phyloP scores from a whole-genome alignment of 495 filamentous ascomycete species.

The Pseudoneurospora amorphoporcata region DNA sequence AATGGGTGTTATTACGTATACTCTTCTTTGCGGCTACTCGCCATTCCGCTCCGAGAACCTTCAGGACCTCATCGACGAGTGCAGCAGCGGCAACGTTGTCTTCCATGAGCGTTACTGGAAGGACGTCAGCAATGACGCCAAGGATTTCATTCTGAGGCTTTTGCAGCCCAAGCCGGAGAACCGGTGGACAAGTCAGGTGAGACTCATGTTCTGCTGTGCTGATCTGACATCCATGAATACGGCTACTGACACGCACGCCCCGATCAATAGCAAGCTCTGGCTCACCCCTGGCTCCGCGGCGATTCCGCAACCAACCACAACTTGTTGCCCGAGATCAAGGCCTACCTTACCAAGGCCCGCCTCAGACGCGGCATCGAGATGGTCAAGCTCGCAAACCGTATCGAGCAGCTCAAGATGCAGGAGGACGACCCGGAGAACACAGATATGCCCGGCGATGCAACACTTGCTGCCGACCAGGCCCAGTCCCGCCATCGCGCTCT shows the following conservation, averaged over 20 bases:
- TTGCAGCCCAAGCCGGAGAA: slow-evolving; percentile 70
- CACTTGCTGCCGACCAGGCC: slow-evolving; percentile 54
- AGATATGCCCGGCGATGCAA: slow-evolving; percentile 51
- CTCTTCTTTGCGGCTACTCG: slow-evolving; percentile 96
- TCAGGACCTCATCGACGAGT: slow-evolving; percentile 91
- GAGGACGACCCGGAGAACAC: slow-evolving; percentile 70
- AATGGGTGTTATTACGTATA: slow-evolving; percentile 96
- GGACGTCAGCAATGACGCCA: slow-evolving; percentile 91
- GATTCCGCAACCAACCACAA: slow-evolving; percentile 88
- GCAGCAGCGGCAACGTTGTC: slow-evolving; percentile 74
- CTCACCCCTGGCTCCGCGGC: slow-evolving; percentile 85
- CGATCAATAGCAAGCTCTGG: slow-evolving; percentile 53
- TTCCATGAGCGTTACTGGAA: slow-evolving; percentile 99
- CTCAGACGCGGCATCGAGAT: slow-evolving; percentile 91
- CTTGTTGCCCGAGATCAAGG: slow-evolving; percentile 91
- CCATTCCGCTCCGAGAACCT: slow-evolving; percentile 94
- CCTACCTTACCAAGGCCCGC: slow-evolving; percentile 83
- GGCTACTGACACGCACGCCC: neutral
- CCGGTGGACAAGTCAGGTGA: slow-evolving; percentile 67
- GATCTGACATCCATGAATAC: slow-evolving; percentile 2
- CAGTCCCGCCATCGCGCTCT: slow-evolving; percentile 23
- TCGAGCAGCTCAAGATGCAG: slow-evolving; percentile 92
- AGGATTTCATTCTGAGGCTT: slow-evolving; percentile 80
- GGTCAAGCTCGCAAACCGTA: slow-evolving; percentile 93
- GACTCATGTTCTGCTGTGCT: slow-evolving; percentile 11